These are phyloP conservation scores for Blastocladiella emersonii DNA, from an alignment of 371 early-diverging fungal species.

Conservation along the genomic window DNA sequence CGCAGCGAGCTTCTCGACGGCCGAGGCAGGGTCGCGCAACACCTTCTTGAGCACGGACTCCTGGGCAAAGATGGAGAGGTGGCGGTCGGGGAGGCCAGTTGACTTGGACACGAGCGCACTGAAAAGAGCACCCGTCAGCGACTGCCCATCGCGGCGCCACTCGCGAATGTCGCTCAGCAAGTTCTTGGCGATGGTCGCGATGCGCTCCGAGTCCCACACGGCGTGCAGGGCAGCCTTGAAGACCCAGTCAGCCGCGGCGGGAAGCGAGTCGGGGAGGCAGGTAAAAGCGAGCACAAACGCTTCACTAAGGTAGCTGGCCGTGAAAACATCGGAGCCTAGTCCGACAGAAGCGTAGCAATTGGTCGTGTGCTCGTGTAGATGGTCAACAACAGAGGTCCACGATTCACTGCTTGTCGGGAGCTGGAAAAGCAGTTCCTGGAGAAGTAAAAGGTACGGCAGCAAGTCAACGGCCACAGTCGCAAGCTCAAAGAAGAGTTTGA, in stretches of 20 bases:
- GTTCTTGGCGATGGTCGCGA: slow-evolving; percentile 44
- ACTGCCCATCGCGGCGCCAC: slow-evolving; percentile 40
- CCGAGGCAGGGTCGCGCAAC: background rate
- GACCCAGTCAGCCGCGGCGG: slow-evolving; percentile 27
- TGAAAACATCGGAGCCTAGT: slow-evolving; percentile 39
- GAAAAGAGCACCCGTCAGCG: background rate
- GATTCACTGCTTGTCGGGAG: background rate
- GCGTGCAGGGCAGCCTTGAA: slow-evolving; percentile 34
- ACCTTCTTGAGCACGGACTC: background rate
- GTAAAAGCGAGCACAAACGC: slow-evolving; percentile 33
- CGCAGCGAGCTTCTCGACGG: too few relatives aligned
- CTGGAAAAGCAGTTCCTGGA: slow-evolving; percentile 36
- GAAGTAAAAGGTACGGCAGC: slow-evolving; percentile 42
- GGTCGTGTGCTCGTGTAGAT: slow-evolving; percentile 35
- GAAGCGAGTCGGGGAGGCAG: slow-evolving; percentile 22
- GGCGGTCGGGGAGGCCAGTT: background rate
- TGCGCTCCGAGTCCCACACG: slow-evolving; percentile 36
- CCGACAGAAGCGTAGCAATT: slow-evolving; percentile 43
- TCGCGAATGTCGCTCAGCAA: slow-evolving; percentile 41
- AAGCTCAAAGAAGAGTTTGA: slow-evolving; percentile 39
- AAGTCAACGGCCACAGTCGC: slow-evolving; percentile 28
- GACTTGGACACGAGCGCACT: background rate
- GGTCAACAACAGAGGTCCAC: slow-evolving; percentile 18
- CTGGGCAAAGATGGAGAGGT: background rate
- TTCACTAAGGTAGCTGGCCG: slow-evolving; percentile 37